Evolutionary conservation across 176 grass and related monocot species (phyloP), one percentile per base, ranked within the genome.

Genomic region (Musa itinerans): DNA sequence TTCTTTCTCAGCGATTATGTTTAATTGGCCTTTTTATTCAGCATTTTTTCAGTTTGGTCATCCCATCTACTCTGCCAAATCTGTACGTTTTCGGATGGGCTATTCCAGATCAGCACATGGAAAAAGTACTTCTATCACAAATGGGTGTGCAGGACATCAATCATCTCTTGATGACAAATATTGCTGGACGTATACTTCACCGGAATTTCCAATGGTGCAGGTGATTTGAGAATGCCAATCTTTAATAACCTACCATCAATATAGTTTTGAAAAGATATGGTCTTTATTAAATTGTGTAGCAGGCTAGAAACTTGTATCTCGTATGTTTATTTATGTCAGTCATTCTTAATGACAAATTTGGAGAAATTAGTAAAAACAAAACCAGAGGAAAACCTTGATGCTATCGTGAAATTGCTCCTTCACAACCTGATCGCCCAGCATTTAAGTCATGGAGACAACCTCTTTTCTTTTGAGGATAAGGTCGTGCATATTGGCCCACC

Each of bases 201-300:
- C 90, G n/a, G 85, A 89, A 63, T 93, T 87, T 79, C 84, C 82
- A 17, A 89, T 98, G 88, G 34, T 81, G n/a, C 90, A 91, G 88
- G 94, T 89, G 50, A 85, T 81, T 73, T 70, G 17, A 62, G 51
- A 9, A 11, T 56, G 25, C 17, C 2, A 27, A 56, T 74, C 14
- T 55, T 14, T 56, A 13, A 10, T 74, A 9, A 74, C 21, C 8
- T 12, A 0, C 16, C 11, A 53, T 43, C 34, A 5, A 7, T 24
- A 43, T 54, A 24, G 15, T 19, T 5, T 12, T 43, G 19, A 50
- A 50, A 29, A 43, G 4, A 43, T 43, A 0, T 43, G 8, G 19
- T 15, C 43, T 2, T 16, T 50, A 19, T 50, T 69, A 20, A 50
- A 69, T 11, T 69, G 23, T 25, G 8, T 69, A 50, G 67, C 27